Base-by-base conservation (phyloP, 1,284 basidiomycete species). In the Chalciporus sp. region DNA sequence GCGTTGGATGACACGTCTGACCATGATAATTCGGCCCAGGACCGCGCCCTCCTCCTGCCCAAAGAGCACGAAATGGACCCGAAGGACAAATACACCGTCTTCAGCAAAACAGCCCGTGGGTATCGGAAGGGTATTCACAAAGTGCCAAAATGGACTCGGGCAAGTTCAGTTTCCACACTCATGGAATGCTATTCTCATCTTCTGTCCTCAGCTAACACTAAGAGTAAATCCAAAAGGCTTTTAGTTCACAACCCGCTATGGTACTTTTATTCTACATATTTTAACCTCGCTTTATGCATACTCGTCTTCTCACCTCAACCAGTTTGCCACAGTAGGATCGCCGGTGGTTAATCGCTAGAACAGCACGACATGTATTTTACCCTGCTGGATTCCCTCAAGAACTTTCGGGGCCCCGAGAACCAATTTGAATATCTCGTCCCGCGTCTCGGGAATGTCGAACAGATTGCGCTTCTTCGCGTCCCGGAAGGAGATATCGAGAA, bases 61-160 rank as follows among this genome's bases (percentile, higher is more conserved):
- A 94, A 92, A 68, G 92, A 96, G 70, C 79, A 87, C 58, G 90
- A 94, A 70, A 95, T 95, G 94, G 78, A 77, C 14, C 76, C 94
- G 1, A 81, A 81, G 73, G 95, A 99, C 78, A 99, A 99, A 74
- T 99, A 98, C 76, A 98, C 95, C 0, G 86, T 91, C 17, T 99
- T 95, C 73, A 87, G 83, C 50, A 79, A 84, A 19, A 86, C 83
- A 48, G 77, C 77, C 7, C 76, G 72, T 56, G 88, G 89, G 6
- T 99, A 95, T 74, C 79, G 96, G 47, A 99, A 99, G 70, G 89
- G 91, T 19, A 91, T 98, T 42, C 96, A 99, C 76, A 97, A 97
- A 71, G 92, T 97, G 28, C 94, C 94, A 19, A 95, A 96, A 69
- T 96, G 89, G 83, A 96, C 94, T 55, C 81, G 92, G 72, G 94